Conservation (phyloP, 2,329 filamentous ascomycete genomes). For the Botrytis hyacinthi region DNA sequence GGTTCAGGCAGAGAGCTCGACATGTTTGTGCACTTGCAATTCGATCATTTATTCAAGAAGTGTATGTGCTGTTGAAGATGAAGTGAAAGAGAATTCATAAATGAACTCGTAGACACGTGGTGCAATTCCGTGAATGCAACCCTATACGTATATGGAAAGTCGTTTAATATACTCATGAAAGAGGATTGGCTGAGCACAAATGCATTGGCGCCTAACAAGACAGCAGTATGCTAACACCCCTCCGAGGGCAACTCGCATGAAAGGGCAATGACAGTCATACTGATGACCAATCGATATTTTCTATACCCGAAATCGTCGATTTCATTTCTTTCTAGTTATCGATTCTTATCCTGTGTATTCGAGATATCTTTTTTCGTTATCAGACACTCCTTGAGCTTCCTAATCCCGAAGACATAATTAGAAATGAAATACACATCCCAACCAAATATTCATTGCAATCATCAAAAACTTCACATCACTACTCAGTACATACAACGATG, state of each 20-base stretch:
- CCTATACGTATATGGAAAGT: not conserved
- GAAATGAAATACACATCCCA: not conserved
- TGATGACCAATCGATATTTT: not conserved
- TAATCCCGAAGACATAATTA: not conserved
- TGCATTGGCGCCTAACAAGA: not conserved
- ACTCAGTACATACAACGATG: not conserved
- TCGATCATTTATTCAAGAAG: not conserved
- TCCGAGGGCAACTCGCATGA: not conserved
- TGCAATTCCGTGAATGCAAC: fast-evolving
- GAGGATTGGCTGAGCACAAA: not conserved
- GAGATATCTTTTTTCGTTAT: not conserved
- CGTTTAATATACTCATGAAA: not conserved
- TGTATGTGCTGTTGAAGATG: not conserved
- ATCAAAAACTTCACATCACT: not conserved
- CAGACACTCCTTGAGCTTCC: not conserved
- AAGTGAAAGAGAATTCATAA: not conserved
- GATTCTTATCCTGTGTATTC: not conserved
- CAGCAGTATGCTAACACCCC: not conserved
- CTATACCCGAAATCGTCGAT: not conserved
- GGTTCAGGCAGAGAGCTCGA: not conserved
- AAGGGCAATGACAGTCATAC: not conserved
- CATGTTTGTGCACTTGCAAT: not conserved
- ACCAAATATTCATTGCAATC: not conserved
- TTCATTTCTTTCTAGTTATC: not conserved
- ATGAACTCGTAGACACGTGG: not conserved